phyloP scores from a whole-genome alignment of 2,329 filamentous ascomycete species.

The Talaromyces sp. region DNA sequence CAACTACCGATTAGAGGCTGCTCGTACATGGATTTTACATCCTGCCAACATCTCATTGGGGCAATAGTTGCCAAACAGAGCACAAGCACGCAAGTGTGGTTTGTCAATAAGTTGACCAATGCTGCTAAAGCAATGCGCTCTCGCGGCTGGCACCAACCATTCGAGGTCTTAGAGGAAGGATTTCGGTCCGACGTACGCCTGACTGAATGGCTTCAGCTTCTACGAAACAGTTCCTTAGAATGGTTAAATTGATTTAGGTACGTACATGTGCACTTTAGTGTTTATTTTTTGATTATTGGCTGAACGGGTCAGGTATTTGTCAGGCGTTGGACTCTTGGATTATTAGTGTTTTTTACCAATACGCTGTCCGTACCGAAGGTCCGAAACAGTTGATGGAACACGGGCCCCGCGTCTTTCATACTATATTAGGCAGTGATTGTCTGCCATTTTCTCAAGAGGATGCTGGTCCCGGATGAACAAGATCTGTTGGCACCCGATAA shows the following conservation, averaged over 20 bases:
- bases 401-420: no score
- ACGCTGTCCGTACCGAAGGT: background rate
- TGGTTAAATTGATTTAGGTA: background rate
- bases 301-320: background rate
- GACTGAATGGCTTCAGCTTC: background rate
- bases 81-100: conserved; percentile 19
- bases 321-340: background rate
- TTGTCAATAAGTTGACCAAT: conserved; percentile 14
- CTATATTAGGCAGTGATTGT: no score
- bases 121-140: conserved; percentile 13
- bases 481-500: background rate
- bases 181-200: background rate
- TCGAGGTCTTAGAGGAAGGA: conserved; percentile 4
- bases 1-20: conserved; percentile 15
- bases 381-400: background rate
- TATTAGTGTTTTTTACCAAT: background rate
- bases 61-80: conserved; percentile 17
- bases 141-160: conserved; percentile 14
- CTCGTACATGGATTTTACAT: conserved; percentile 20
- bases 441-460: no score
- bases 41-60: conserved; percentile 19
- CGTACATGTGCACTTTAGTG: background rate
- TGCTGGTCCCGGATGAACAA: no score
- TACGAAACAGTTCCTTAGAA: background rate
- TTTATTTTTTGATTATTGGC: background rate